Evolutionary conservation across 2,329 filamentous ascomycete genomes (phyloP).

Genomic region (Epichloe sp.): DNA sequence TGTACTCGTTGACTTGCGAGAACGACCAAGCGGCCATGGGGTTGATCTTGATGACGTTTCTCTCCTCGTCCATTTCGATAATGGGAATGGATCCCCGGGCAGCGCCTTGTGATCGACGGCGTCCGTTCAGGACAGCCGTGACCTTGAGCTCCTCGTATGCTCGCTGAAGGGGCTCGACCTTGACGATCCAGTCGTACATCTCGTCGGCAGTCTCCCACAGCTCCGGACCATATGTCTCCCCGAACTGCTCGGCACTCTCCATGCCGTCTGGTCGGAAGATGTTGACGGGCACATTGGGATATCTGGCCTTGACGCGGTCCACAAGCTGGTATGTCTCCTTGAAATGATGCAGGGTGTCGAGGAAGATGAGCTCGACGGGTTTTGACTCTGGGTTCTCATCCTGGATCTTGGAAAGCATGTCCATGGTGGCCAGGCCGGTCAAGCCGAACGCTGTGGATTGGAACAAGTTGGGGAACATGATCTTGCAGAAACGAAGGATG

Average conservation of each 20-base stretch:
- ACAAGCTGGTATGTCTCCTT: constrained; percentile 62
- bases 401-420: constrained; percentile 71
- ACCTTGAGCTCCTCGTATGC: constrained; percentile 82
- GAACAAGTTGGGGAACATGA: constrained; percentile 78
- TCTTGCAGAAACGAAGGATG: constrained; percentile 82
- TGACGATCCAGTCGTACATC: constrained; percentile 92
- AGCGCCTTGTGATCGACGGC: constrained; percentile 82
- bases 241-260: constrained; percentile 64
- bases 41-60: constrained; percentile 92
- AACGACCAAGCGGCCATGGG: constrained; percentile 92
- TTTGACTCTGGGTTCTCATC: constrained; percentile 46
- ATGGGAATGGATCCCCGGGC: constrained; percentile 84
- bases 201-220: constrained; percentile 80
- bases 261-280: constrained; percentile 76
- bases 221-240: constrained; percentile 64
- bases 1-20: constrained; percentile 75
- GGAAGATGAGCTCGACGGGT: constrained; percentile 58
- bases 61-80: constrained; percentile 79
- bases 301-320: constrained; percentile 59
- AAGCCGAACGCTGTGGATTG: constrained; percentile 77
- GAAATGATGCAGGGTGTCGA: constrained; percentile 77
- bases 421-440: constrained; percentile 68
- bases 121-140: constrained; percentile 81
- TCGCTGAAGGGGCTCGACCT: constrained; percentile 90
- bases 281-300: constrained; percentile 71